Percentiles rank a stretch among this genome's conserved stretches.
These are phyloP conservation scores for Powellomyces hirtus DNA, from an alignment of 192 early-diverging fungal genomes.

Conservation along the genomic window DNA sequence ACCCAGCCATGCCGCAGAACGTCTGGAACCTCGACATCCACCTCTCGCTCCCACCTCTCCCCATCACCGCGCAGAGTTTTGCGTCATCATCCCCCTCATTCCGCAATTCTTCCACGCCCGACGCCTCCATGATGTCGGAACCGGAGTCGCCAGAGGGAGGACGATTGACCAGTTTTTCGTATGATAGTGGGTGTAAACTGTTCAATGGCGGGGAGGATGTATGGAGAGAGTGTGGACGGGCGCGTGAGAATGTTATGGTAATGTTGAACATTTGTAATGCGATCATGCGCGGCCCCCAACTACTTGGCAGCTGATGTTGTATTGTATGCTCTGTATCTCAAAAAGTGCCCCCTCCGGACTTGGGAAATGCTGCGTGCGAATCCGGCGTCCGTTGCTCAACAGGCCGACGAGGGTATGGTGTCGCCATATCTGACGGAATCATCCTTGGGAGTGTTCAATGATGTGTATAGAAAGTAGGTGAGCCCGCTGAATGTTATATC, in stretches of 20 bases:
- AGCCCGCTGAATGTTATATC: too few relatives aligned
- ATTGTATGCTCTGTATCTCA: too few relatives aligned
- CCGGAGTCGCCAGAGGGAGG: not conserved
- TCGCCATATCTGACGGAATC: conserved; percentile 23
- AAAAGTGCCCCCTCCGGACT: conserved; percentile 3
- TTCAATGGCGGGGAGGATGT: not conserved
- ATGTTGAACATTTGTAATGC: not conserved
- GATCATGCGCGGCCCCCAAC: not conserved
- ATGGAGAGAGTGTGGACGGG: not conserved
- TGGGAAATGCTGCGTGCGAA: not conserved
- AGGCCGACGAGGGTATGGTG: not conserved
- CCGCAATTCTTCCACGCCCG: too few relatives aligned
- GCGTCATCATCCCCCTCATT: not conserved
- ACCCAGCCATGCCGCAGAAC: not conserved
- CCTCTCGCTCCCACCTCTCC: conserved; percentile 1
- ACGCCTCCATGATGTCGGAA: too few relatives aligned
- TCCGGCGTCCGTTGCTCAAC: not conserved
- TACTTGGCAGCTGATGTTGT: too few relatives aligned
- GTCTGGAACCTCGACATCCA: conserved; percentile 13
- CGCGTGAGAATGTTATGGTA: not conserved
- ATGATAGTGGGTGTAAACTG: not conserved
- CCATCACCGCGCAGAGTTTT: not conserved
- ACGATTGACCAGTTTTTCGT: not conserved
- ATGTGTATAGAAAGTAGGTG: conserved; percentile 1
- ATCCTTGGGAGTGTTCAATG: not conserved